phyloP scores from a whole-genome alignment of 169 alveolate species.

The Plasmodium knowlesi region DNA sequence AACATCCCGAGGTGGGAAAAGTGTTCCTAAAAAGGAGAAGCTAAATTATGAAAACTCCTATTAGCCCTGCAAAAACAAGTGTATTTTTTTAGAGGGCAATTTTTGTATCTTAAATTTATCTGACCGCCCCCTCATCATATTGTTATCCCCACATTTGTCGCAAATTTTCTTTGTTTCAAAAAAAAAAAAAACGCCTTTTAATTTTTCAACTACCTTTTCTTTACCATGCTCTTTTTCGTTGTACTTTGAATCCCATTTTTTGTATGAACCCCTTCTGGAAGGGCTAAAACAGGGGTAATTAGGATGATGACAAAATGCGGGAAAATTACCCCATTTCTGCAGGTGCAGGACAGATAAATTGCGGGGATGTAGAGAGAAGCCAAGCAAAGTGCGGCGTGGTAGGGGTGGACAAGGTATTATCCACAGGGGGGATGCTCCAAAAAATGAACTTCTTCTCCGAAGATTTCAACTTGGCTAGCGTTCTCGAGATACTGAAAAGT shows the following conservation, averaged over 20 bases:
- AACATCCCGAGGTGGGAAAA: neutral
- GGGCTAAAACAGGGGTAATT: neutral
- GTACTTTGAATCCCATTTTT: neutral
- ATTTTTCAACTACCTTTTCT: neutral
- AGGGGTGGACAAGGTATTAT: neutral
- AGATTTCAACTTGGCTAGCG: conserved; percentile 22
- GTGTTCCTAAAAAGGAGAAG: neutral
- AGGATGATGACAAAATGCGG: neutral
- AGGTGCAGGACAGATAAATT: neutral
- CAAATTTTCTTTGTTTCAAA: neutral
- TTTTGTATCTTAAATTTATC: neutral
- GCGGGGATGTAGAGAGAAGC: neutral
- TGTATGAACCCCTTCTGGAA: neutral
- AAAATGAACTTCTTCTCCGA: conserved; percentile 57
- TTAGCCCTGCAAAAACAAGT: neutral
- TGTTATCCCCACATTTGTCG: neutral
- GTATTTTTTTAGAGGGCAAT: neutral
- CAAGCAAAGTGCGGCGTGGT: neutral
- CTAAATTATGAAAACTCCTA: neutral
- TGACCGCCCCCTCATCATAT: neutral
- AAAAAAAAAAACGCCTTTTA: neutral
- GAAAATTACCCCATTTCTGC: neutral
- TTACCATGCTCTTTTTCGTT: neutral
- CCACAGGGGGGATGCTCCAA: neutral
- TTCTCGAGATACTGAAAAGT: conserved; percentile 17